These are phyloP conservation scores for Phytophthora quininea DNA, from an alignment of 352 stramenopile genomes.

Conservation along the genomic window DNA sequence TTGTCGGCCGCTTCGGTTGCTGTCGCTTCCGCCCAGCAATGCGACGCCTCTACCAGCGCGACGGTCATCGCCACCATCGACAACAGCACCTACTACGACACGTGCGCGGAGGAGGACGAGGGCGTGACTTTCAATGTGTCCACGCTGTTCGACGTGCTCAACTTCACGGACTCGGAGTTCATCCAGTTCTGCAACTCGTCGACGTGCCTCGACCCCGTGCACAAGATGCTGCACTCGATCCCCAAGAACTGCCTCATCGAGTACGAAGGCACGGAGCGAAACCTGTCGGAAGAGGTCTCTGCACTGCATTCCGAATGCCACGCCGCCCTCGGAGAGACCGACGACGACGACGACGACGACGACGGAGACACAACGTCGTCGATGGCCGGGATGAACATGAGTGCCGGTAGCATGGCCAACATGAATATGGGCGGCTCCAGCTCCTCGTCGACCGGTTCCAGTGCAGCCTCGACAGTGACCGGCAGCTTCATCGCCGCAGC, in stretches of 20 bases:
- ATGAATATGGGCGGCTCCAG: slow-evolving; percentile 7
- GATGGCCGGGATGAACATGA: slow-evolving; percentile 25
- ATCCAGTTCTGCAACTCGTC: slow-evolving; percentile 58
- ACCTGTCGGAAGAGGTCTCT: slow-evolving; percentile 46
- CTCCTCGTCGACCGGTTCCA: slow-evolving; percentile 21
- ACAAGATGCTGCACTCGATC: slow-evolving; percentile 51
- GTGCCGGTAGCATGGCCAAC: slow-evolving; percentile 26
- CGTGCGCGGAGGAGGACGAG: slow-evolving; percentile 41
- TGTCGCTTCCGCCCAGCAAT: slow-evolving; percentile 25
- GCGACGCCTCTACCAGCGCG: slow-evolving; percentile 38
- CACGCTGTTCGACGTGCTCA: slow-evolving; percentile 47
- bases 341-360: slow-evolving; percentile 29
- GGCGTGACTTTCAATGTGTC: slow-evolving; percentile 58
- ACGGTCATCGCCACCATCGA: slow-evolving; percentile 45
- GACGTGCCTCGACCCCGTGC: slow-evolving; percentile 54
- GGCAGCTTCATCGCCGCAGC: slow-evolving; percentile 7
- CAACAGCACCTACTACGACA: slow-evolving; percentile 58
- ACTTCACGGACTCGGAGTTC: slow-evolving; percentile 51
- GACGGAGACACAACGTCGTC: slow-evolving; percentile 8
- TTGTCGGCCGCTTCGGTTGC: slow-evolving; percentile 26
- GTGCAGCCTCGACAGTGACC: slow-evolving; percentile 17
- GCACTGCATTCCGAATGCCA: slow-evolving; percentile 56
- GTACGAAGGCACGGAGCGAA: slow-evolving; percentile 46
- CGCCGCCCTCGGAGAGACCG: slow-evolving; percentile 24
- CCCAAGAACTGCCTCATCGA: slow-evolving; percentile 49